Conservation (phyloP, 306 rosid genomes). For the Heteromeles arbutifolia region DNA sequence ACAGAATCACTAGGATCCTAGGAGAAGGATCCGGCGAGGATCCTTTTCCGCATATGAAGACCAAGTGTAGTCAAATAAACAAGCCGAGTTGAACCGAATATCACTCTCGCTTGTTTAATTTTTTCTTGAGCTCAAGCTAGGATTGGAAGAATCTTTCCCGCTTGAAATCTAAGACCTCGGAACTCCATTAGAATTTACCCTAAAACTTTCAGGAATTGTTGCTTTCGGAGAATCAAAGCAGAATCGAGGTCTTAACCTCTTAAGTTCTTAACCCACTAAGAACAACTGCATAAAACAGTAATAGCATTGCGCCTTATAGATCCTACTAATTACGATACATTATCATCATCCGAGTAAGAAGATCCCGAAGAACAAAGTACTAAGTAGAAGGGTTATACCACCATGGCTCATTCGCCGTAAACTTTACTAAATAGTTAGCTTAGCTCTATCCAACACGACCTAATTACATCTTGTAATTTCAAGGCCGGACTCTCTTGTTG, state of each 20-base stretch:
- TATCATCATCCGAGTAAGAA: slow-evolving; percentile 17
- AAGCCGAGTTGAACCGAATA: no score
- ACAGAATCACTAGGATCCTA: no score
- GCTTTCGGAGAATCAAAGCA: not conserved
- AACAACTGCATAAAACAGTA: not conserved
- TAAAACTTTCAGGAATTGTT: not conserved
- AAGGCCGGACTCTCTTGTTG: slow-evolving; percentile 56
- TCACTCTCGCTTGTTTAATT: no score
- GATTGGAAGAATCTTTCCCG: no score
- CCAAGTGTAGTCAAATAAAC: no score
- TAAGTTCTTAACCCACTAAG: no score
- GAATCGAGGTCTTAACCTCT: no score
- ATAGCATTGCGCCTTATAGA: not conserved
- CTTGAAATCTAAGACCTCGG: not conserved
- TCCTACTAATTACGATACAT: slow-evolving; percentile 21
- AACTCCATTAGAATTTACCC: not conserved
- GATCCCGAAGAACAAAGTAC: slow-evolving; percentile 19
- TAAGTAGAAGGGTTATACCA: slow-evolving; percentile 21
- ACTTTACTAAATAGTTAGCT: slow-evolving; percentile 38
- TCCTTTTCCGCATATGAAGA: no score
- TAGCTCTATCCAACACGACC: slow-evolving; percentile 34
- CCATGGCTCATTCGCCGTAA: slow-evolving; percentile 21
- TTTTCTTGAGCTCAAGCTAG: no score
- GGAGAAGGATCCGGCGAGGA: no score
- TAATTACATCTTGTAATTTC: slow-evolving; percentile 21